Base-by-base conservation (phyloP, 1,139 yeast genomes). In the Zygosaccharomyces sapae region DNA sequence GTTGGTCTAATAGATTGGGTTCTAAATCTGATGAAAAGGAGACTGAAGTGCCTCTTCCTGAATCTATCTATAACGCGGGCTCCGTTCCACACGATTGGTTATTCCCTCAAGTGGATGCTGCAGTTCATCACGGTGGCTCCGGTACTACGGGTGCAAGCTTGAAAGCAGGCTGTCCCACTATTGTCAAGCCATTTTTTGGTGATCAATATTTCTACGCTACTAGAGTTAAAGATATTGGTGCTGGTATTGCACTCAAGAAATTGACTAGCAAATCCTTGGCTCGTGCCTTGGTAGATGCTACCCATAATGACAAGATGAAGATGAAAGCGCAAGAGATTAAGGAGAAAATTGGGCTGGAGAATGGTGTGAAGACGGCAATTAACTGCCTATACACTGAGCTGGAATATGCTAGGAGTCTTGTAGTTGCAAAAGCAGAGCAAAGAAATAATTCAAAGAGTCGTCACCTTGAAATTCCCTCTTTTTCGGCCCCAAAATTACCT, bases 111-210 rank as follows among this genome's bases (percentile, higher is more conserved):
- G 73, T 92, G 38, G 96, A 90, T 67, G 97, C 92, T 0, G 96
- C 95, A 0, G 96, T 90, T 3, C 98, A 90, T 61, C 98, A 90
- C 66, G 98, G 98, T 33, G 98, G 98, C 0, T 85, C 96, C 0
- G 98, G 98, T 1, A 88, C 97, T 0, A 89, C 97, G 0, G 98
- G 98, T 8, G 96, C 97, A 0, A 77, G 94, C 2, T 65, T 90
- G 47, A 70, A 92, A 52, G 86, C 88, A 7, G 98, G 97, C 0
- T 64, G 86, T 29, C 97, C 97, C 0, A 87, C 96, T 0, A 77
- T 90, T 35, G 81, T 90, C 56, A 90, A 90, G 64, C 97, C 98
- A 1, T 90, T 92, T 61, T 90, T 90, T 67, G 98, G 97, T 0
- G 98, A 90, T 66, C 98, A 90, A 66, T 89, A 86, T 64, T 90